phyloP scores from a whole-genome alignment of 306 rosid genomes.

The Dalbergia cochinchinensis region DNA sequence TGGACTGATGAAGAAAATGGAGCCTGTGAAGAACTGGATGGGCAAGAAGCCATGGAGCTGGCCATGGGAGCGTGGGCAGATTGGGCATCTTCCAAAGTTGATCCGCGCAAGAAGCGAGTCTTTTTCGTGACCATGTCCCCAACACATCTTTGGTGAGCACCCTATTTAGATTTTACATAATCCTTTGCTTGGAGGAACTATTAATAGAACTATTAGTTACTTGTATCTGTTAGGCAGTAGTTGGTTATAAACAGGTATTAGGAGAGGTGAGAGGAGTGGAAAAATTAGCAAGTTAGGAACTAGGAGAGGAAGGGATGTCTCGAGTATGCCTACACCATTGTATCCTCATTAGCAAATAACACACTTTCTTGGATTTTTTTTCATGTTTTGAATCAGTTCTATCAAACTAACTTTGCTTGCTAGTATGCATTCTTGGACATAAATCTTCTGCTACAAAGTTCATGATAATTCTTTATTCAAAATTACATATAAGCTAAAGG shows the following conservation, averaged over 20 bases:
- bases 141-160: constrained; percentile 89
- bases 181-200: constrained; percentile 10
- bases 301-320: too few relatives aligned
- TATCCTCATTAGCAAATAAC: background rate
- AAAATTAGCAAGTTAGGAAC: too few relatives aligned
- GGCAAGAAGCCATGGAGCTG: constrained; percentile 83
- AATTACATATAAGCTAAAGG: constrained; percentile 3
- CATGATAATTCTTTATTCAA: constrained; percentile 23
- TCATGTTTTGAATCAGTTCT: background rate
- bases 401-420: constrained; percentile 4
- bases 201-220: background rate
- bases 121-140: constrained; percentile 97
- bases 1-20: constrained; percentile 76
- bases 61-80: constrained; percentile 98
- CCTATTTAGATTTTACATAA: constrained; percentile 11
- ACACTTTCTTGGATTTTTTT: background rate
- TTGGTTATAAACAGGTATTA: too few relatives aligned
- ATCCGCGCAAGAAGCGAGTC: constrained; percentile 70
- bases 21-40: constrained; percentile 82
- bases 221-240: too few relatives aligned
- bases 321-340: background rate
- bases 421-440: constrained; percentile 28
- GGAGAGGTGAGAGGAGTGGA: too few relatives aligned
- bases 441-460: constrained; percentile 14
- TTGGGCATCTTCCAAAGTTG: constrained; percentile 79